Conservation (phyloP, 768 basidiomycete genomes). For the Mycena albidolilacea region DNA sequence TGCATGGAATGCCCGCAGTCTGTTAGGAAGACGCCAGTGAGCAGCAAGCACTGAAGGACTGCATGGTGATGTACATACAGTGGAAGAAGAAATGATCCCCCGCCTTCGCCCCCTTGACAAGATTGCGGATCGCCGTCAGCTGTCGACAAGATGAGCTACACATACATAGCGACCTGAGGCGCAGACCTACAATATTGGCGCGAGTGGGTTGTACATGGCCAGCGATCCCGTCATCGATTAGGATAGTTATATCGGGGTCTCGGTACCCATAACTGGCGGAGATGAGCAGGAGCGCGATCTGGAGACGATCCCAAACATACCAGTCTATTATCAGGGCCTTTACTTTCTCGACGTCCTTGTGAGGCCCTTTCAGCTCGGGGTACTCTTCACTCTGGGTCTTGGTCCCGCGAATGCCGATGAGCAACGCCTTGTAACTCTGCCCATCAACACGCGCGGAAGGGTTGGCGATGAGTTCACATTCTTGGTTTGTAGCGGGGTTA, state of each 20-base stretch:
- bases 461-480: not conserved
- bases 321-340: too few relatives aligned
- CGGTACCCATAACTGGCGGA: too few relatives aligned
- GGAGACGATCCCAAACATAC: too few relatives aligned
- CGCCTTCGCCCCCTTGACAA: slow-evolving; percentile 14
- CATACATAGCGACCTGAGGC: too few relatives aligned
- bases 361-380: too few relatives aligned
- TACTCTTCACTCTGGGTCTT: too few relatives aligned
- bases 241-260: not conserved
- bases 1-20: slow-evolving; percentile 17
- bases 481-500: not conserved
- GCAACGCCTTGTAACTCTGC: not conserved
- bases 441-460: not conserved
- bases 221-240: not conserved
- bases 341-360: too few relatives aligned
- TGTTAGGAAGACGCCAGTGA: not conserved
- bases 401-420: too few relatives aligned
- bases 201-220: not conserved
- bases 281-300: too few relatives aligned
- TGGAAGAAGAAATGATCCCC: slow-evolving; percentile 13
- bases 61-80: not conserved
- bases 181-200: not conserved
- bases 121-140: slow-evolving; percentile 13
- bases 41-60: not conserved
- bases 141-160: not conserved